Conservation (phyloP, 2,329 filamentous ascomycete genomes). For the Sarocladium brachiariae region DNA sequence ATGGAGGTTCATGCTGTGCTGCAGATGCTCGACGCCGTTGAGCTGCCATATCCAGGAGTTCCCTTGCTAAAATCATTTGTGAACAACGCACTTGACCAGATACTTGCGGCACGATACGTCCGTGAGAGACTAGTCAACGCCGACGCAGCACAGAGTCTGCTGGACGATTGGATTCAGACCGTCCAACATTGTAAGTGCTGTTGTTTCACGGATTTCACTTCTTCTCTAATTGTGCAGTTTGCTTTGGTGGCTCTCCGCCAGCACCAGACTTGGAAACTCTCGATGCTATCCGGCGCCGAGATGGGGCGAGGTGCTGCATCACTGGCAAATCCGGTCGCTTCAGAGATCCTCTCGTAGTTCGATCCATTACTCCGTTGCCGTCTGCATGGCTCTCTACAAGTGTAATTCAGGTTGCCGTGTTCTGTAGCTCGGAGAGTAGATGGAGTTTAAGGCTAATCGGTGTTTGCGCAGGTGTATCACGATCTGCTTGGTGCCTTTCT, state of each 20-base stretch:
- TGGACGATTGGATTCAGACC: too few species aligned
- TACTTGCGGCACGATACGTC: background rate
- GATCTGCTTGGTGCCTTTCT: conserved; percentile 23
- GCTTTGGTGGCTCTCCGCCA: conserved; percentile 16
- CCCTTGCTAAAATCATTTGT: background rate
- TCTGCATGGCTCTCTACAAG: conserved; percentile 9
- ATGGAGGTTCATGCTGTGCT: background rate
- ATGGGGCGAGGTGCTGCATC: conserved; percentile 13
- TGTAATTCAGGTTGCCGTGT: background rate
- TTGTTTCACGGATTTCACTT: too few species aligned
- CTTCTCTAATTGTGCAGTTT: too few species aligned
- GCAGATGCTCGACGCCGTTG: background rate
- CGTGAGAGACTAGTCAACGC: too few species aligned
- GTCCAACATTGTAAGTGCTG: background rate
- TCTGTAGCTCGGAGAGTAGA: too few species aligned
- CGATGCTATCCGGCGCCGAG: conserved; percentile 9
- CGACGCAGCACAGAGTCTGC: too few species aligned
- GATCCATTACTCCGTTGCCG: conserved; percentile 9
- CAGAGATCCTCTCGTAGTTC: conserved; percentile 10
- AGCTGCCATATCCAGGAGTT: background rate
- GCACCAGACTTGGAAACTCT: background rate
- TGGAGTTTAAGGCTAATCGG: too few species aligned
- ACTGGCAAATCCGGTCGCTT: conserved; percentile 10
- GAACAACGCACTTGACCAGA: background rate
- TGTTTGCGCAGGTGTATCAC: background rate